Base-by-base conservation (phyloP, 208 protist species). In the Trypanosoma cruzi region DNA sequence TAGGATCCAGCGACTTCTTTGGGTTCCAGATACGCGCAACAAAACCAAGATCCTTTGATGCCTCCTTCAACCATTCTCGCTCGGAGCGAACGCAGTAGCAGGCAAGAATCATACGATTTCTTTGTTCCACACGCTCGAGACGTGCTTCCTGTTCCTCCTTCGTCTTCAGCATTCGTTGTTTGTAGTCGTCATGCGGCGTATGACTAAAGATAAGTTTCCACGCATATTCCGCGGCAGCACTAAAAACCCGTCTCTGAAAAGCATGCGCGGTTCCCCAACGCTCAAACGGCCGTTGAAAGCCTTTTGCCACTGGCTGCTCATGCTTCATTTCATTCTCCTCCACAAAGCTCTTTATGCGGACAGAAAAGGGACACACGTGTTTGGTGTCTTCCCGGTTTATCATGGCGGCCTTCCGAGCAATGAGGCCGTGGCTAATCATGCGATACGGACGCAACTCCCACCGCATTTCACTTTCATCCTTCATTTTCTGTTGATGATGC, bases 141-240 rank as follows among this genome's bases (percentile, higher is more conserved):
- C 92, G 81, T 3, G 77, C 76, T 46, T 79, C 72, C 22, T 81
- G 80, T 54, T 96, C 87, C 44, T 95, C 87, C 7, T 53, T 59
- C 26, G 81, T 86, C 26, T 69, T 71, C 28, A 93, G 80, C 80
- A 89, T 81, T 1, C 81, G 75, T 78, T 96, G 92, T 84, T 95
- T 96, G 68, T 82, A 85, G 69, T 94, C 89, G 64, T 96, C 92
- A 69, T 94, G 90, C 31, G 89, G 85, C 0, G 92, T 95, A 79
- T 95, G 92, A 55, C 87, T 94, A 71, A 96, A 96, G 61, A 96
- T 90, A 58, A 96, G 79, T 72, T 92, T 86, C 92, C 92, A 96
- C n/a, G 92, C 84, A 75, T 96, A 96, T 36, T 90, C 81, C 31
- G 89, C 89, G 0, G 88, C 92, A 0, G 85, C 87, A 40, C 70